phyloP scores from a whole-genome alignment of 2,329 filamentous ascomycete genomes.

The Ustilaginoidea virens region DNA sequence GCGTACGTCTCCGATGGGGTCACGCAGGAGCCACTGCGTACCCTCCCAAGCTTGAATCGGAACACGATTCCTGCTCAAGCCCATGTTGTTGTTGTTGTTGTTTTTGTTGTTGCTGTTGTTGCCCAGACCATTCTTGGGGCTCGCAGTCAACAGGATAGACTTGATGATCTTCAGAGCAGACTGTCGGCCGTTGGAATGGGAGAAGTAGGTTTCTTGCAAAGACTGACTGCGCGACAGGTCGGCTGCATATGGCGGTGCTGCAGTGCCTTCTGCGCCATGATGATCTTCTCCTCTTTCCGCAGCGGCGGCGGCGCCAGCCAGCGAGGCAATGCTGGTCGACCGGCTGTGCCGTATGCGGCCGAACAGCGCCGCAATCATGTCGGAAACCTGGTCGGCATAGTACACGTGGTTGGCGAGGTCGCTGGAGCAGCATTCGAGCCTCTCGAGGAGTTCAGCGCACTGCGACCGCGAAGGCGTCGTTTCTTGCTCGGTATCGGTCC shows the following conservation, averaged over 20 bases:
- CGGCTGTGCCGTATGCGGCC: constrained; percentile 55
- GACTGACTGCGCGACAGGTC: constrained; percentile 28
- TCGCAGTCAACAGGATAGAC: constrained; percentile 68
- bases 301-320: constrained; percentile 14
- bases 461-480: constrained; percentile 24
- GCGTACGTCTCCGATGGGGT: constrained; percentile 62
- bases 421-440: constrained; percentile 73
- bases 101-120: no score
- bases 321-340: constrained; percentile 25
- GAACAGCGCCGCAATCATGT: constrained; percentile 79
- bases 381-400: constrained; percentile 88
- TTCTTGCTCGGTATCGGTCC: constrained; percentile 16
- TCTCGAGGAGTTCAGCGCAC: constrained; percentile 48
- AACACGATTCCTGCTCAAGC: constrained; percentile 58
- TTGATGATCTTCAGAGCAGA: constrained; percentile 67
- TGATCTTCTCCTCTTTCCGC: constrained; percentile 29
- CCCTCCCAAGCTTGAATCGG: constrained; percentile 83
- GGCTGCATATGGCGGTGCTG: constrained; percentile 15
- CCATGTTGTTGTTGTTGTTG: no score
- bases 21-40: constrained; percentile 84
- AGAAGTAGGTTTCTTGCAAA: constrained; percentile 35
- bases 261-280: constrained; percentile 16
- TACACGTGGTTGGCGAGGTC: constrained; percentile 88
- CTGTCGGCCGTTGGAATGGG: constrained; percentile 37
- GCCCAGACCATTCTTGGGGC: constrained; percentile 43